These are phyloP conservation scores for Odontarrhena argentea DNA, from an alignment of 345 rosid genomes.

Conservation along the genomic window DNA sequence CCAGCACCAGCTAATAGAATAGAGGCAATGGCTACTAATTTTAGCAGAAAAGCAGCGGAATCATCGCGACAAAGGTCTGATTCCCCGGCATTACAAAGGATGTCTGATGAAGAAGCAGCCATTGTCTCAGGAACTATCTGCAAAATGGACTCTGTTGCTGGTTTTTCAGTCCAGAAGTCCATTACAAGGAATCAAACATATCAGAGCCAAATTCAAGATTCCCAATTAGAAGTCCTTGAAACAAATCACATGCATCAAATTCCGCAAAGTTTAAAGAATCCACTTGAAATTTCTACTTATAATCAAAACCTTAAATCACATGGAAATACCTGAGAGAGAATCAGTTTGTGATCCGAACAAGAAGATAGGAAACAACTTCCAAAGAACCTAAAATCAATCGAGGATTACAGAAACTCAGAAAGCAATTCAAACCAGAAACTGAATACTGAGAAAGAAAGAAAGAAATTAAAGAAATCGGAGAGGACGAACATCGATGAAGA, in stretches of 20 bases:
- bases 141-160: slow-evolving; percentile 45
- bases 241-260: neutral
- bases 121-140: slow-evolving; percentile 36
- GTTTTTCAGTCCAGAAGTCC: neutral
- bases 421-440: neutral
- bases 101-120: slow-evolving; percentile 35
- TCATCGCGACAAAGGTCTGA: slow-evolving; percentile 66
- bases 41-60: slow-evolving; percentile 59
- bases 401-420: slow-evolving; percentile 6
- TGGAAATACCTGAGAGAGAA: slow-evolving; percentile 49
- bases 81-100: slow-evolving; percentile 46
- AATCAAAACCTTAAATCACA: neutral
- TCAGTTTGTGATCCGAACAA: slow-evolving; percentile 37
- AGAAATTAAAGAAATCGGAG: neutral
- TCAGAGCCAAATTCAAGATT: neutral
- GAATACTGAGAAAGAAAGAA: neutral
- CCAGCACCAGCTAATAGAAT: slow-evolving; percentile 69
- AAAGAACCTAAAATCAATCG: slow-evolving; percentile 41
- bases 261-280: neutral
- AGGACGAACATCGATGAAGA: slow-evolving; percentile 39
- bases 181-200: neutral
- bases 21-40: slow-evolving; percentile 72
- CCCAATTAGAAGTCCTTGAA: neutral
- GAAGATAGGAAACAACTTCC: slow-evolving; percentile 38
- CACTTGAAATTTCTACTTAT: neutral